Evolutionary conservation across 768 basidiomycete genomes (phyloP), one percentile per base, ranked within the genome.

Genomic region (Boletus speciosus): DNA sequence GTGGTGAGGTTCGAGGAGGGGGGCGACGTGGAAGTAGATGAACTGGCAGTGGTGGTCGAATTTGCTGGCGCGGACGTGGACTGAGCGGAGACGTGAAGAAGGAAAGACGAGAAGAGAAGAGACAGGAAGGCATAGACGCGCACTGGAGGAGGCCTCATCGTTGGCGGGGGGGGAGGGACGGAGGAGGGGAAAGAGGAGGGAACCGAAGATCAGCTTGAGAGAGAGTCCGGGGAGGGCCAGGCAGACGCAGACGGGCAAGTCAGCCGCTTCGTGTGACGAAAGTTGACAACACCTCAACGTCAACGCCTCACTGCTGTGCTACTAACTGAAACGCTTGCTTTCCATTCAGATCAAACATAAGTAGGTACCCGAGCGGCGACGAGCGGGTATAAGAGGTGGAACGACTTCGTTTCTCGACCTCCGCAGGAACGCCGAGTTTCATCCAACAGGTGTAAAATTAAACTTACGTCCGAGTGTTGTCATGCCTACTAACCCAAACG

Each of bases 1-100:
- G 85, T 72, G 35, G 82, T 83, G 49, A 81, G 52, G 43, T 73
- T 74, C n/a, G 51, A 42, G 12, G 64, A 45, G 4, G 41, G 32
- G 5, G 62, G 32, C 2, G 54, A 21, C 1, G 48, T 14, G 11
- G 32, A 5, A 5, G 25, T 14, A 1, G 60, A 47, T 6, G 42
- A 35, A 38, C 3, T 47, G 32, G 62, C 2, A 29, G 29, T 55
- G 47, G 63, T 55, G 47, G 63, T 55, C 47, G 65, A 47, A 47
- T 58, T 62, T 47, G 61, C 52, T 45, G 66, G 54, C 4, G 61
- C 19, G 29, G 63, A 61, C 36, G 63, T 52, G 25, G 71, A 70
- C 66, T 78, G 78, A 6, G 76, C 78, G n/a, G 63, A 57, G 54
- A 75, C 76, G 54, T 19, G 48, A 9, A 56, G 57, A 62, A 67